Base-by-base conservation (phyloP, 2,329 filamentous ascomycete genomes). In the Hysterium pulicare region DNA sequence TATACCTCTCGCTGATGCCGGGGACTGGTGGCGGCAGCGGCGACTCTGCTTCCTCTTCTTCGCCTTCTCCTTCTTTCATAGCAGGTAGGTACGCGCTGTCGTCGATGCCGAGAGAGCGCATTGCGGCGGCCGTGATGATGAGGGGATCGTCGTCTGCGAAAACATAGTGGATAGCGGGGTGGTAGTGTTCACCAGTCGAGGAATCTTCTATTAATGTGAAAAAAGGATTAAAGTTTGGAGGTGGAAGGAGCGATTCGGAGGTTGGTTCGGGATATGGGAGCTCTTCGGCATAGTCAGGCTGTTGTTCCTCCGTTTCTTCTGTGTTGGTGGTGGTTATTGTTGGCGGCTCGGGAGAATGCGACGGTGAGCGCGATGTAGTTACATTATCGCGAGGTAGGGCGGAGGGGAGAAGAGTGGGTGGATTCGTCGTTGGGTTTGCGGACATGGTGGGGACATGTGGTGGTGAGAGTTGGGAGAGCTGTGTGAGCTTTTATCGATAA, bases 121-220 rank as follows among this genome's bases (percentile, higher is more conserved):
- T 66, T 4, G 77, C 76, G 2, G 86, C 83, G 28, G 81, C 76
- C 1, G 86, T 86, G 28, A 95, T 73, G 33, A 86, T 72, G 35
- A 90, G 86, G 2, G 83, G 79, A 60, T 96, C 90, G 67, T 97
- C 93, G 66, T 97, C 90, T 54, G 81, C 81, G 71, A 98, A 97
- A 59, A 97, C 79, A 71, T 97, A 97, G 70, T 91, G 89, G 1
- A 95, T 82, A 40, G 81, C 82, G 1, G 91, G 93, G 63, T 97
- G 90, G 57, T 88, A 77, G 48, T 88, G 86, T 34, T 87, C 80
- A 55, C 81, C 78, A 7, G 80, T 83, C n/a, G 81, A 78, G 9
- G 77, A 70, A 65, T 95, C 90, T 59, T 87, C 82, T 50, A 97
- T 76, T 32, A 96, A 74, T 1, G 88, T 86, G 72, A 95, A 96